Conservation (phyloP, 2,329 filamentous ascomycete genomes). For the Colletotrichum liriopes region DNA sequence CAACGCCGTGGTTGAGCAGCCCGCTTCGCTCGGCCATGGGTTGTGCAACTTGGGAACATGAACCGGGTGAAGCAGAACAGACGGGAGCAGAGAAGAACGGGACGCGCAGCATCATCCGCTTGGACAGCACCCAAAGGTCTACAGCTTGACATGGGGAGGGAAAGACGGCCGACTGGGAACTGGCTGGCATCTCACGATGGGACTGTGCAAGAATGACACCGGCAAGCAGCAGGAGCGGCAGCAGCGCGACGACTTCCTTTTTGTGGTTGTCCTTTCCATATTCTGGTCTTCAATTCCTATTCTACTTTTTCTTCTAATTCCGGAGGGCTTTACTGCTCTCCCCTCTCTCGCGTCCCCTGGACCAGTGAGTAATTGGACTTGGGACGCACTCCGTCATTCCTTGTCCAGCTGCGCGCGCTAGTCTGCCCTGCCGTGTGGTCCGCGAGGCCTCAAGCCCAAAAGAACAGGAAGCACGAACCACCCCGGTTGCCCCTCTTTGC, state of each 20-base stretch:
- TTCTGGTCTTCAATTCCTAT: neutral
- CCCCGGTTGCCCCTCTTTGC: constrained; percentile 32
- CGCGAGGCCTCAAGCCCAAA: constrained; percentile 37
- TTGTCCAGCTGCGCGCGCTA: constrained; percentile 41
- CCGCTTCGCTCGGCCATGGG: neutral
- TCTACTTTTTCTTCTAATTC: neutral
- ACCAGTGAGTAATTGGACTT: constrained; percentile 25
- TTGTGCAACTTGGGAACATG: neutral
- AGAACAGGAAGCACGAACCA: constrained; percentile 30
- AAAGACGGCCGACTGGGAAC: neutral
- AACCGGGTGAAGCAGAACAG: neutral
- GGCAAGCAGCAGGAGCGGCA: neutral
- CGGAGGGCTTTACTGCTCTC: neutral
- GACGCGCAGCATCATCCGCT: neutral
- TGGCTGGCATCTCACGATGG: neutral
- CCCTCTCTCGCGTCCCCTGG: constrained; percentile 5
- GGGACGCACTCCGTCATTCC: constrained; percentile 42
- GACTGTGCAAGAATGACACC: neutral
- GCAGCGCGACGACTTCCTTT: neutral
- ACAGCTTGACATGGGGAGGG: neutral
- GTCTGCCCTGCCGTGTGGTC: constrained; percentile 42
- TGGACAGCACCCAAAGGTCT: neutral
- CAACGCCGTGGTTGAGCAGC: neutral
- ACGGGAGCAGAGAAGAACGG: neutral
- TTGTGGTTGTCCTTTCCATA: neutral